Base-by-base conservation (phyloP, 2,329 filamentous ascomycete species). In the Claviceps maximensis region DNA sequence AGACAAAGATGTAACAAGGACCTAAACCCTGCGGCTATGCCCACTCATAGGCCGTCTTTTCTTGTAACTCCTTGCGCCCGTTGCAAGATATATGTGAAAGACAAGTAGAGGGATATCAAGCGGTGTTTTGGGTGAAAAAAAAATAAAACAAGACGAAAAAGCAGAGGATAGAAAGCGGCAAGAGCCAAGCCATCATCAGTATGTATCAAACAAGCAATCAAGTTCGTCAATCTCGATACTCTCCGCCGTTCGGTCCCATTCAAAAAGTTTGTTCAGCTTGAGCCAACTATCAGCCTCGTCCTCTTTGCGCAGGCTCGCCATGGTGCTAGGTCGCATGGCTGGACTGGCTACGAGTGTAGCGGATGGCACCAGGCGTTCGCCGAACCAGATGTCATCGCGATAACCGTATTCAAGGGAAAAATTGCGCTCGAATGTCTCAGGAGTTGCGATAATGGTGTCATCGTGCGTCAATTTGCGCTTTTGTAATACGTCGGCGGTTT, bases 151-250 rank as follows among this genome's bases (percentile, higher is more conserved):
- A 46, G n/a, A 46, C 4, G 31, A 21, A 10, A 21, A 51, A 41
- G 51, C 47, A 47, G 7, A 52, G 55, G 53, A 56, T 51, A 50
- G 47, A 15, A 7, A 31, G 27, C 7, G 21, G 19, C 7, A 44
- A 45, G 4, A 27, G 15, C 17, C 19, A 9, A 7, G 13, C 15
- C 33, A 25, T 44, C 51, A 55, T 76, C 71, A 89, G 67, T 82
- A 88, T 59, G 80, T 83, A 64, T 87, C 84, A 62, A 96, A 80
- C 66, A 96, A 79, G 61, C 86, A 82, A 64, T 97, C 91, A 25
- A 97, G 82, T 74, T 98, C 93, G 47, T 95, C 89, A 49, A 97
- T 80, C 67, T 94, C 89, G 60, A 97, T 84, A 58, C 83, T 86
- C 72, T 97, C 93, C 1, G 90, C 89, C 65, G 83, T 89, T 65